A percentile compares a stretch with the other conserved stretches of the same genome.
Conservation (phyloP, 805 yeast species). For the Ogataea trehalophila region DNA sequence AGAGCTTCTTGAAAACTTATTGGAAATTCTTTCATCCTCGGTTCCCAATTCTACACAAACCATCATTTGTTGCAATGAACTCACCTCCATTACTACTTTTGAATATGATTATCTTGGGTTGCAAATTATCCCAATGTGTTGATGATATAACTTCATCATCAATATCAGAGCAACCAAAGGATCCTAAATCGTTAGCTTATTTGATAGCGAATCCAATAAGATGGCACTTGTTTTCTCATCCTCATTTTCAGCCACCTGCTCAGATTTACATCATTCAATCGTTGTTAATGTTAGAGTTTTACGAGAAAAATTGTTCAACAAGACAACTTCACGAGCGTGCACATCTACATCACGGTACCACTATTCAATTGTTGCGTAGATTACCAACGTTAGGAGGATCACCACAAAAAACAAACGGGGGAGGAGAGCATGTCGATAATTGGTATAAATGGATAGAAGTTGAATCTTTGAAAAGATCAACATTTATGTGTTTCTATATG, state of each 20-base stretch:
- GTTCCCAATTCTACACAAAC: slow-evolving; percentile 53
- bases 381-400: slow-evolving; percentile 74
- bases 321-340: slow-evolving; percentile 75
- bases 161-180: slow-evolving; percentile 13
- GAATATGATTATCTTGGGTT: slow-evolving; percentile 55
- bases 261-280: slow-evolving; percentile 73
- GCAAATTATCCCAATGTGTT: slow-evolving; percentile 31
- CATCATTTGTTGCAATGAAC: slow-evolving; percentile 47
- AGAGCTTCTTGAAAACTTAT: slow-evolving; percentile 33
- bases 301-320: slow-evolving; percentile 68
- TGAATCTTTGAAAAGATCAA: slow-evolving; percentile 72
- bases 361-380: slow-evolving; percentile 71
- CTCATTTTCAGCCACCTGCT: slow-evolving; percentile 74
- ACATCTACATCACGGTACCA: slow-evolving; percentile 82
- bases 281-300: slow-evolving; percentile 67
- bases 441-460: slow-evolving; percentile 73
- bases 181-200: slow-evolving; percentile 38
- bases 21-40: slow-evolving; percentile 60
- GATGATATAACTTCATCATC: slow-evolving; percentile 21
- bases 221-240: slow-evolving; percentile 63
- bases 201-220: slow-evolving; percentile 26
- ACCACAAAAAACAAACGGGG: slow-evolving; percentile 35
- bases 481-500: slow-evolving; percentile 75
- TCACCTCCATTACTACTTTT: slow-evolving; percentile 47
- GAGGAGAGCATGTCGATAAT: slow-evolving; percentile 21